Percentiles rank a stretch among this genome's conserved stretches.
Conservation (phyloP, 1,284 basidiomycete genomes). For the Naganishia liquefaciens region DNA sequence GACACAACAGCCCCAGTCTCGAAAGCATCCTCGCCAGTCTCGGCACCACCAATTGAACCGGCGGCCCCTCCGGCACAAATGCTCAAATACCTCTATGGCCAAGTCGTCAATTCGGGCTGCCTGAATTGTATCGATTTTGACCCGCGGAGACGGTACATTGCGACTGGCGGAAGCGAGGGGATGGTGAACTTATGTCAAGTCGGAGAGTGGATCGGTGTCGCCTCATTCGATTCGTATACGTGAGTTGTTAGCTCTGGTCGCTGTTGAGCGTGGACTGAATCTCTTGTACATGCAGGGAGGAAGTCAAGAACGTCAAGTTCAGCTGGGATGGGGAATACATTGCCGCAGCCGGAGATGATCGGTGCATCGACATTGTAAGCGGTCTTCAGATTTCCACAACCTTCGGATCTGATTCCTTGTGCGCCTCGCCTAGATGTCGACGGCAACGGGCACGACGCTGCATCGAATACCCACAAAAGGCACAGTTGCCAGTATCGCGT, state of each 20-base stretch:
- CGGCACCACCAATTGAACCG: not conserved
- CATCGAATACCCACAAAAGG: conserved; percentile 25
- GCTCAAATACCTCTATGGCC: conserved; percentile 22
- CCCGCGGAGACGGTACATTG: conserved; percentile 27
- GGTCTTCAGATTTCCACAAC: not conserved
- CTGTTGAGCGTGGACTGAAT: not conserved
- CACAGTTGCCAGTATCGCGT: conserved; percentile 27
- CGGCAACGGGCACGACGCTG: conserved; percentile 29
- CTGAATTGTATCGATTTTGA: conserved; percentile 33
- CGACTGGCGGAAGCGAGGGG: conserved; percentile 33
- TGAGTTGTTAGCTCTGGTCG: conserved; percentile 3
- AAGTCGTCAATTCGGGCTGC: conserved; percentile 29
- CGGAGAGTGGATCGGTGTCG: conserved; percentile 17
- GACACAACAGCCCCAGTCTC: not conserved
- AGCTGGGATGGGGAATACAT: conserved; percentile 34
- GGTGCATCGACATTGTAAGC: conserved; percentile 31
- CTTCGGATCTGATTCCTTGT: not conserved
- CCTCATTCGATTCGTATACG: conserved; percentile 32
- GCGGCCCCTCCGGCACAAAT: conserved; percentile 18
- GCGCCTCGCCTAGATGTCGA: conserved; percentile 17
- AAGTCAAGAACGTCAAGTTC: conserved; percentile 29
- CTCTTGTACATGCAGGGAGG: conserved; percentile 17
- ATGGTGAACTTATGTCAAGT: conserved; percentile 28
- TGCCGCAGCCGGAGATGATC: conserved; percentile 31
- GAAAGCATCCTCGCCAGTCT: not conserved